Evolutionary conservation across 768 basidiomycete genomes (phyloP).

Genomic region (Lactarius akahatsu): DNA sequence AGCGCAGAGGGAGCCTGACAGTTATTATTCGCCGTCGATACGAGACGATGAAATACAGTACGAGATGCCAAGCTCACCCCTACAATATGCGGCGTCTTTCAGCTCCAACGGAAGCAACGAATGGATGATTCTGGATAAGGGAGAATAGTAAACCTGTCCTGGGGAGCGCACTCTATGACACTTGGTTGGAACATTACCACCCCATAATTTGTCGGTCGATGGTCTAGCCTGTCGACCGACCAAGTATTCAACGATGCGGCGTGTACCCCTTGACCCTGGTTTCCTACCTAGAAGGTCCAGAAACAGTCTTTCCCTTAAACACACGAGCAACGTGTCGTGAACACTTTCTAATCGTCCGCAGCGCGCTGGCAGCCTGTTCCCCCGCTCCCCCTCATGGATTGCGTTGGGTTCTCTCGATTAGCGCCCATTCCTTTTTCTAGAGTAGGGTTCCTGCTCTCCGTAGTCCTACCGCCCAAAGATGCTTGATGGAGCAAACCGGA

Average conservation of each 20-base stretch:
- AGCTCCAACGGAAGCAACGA: not conserved
- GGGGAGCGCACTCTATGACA: not conserved
- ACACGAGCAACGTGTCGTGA: not conserved
- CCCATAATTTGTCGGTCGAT: not conserved
- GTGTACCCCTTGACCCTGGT: not conserved
- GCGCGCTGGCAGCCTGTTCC: not conserved
- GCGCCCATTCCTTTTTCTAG: not conserved
- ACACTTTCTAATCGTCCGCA: not conserved
- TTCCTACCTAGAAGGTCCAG: not conserved
- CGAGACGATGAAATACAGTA: not conserved
- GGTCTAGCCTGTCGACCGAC: not conserved
- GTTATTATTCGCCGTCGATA: not conserved
- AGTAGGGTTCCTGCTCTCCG: not conserved
- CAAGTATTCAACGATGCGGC: not conserved
- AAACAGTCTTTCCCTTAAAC: not conserved
- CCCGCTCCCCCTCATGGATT: not conserved
- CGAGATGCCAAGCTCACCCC: slow-evolving; percentile 1
- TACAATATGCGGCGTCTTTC: not conserved
- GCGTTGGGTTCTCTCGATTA: not conserved
- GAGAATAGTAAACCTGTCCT: not conserved
- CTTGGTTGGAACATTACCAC: not conserved
- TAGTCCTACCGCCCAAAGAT: not conserved
- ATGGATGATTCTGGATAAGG: not conserved
- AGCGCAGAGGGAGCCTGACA: not conserved
- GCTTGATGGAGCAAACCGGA: not conserved